phyloP scores from a whole-genome alignment of 106 monocot species.

The Dendrobium huoshanense region DNA sequence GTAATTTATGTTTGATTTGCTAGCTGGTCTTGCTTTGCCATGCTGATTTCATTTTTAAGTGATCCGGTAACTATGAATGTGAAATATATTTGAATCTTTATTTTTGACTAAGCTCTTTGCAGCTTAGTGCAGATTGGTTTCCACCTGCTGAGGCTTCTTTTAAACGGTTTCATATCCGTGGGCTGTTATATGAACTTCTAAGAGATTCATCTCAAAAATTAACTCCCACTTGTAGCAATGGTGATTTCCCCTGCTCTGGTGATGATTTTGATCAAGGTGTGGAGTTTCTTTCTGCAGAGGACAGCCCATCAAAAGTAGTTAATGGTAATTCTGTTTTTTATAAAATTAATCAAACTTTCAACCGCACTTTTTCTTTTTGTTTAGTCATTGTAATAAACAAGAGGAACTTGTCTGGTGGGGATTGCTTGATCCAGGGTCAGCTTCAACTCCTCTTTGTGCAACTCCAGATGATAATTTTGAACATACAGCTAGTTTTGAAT shows the following conservation, averaged over 20 bases:
- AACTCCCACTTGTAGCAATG: background rate
- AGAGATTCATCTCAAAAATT: slow-evolving; percentile 6
- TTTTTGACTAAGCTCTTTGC: slow-evolving; percentile 3
- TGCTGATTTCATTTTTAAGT: background rate
- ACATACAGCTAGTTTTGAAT: background rate
- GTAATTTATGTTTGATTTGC: background rate
- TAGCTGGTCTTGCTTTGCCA: background rate
- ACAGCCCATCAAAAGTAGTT: background rate
- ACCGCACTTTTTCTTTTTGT: background rate
- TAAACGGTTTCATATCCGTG: slow-evolving; percentile 11
- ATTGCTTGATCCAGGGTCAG: slow-evolving; percentile 1
- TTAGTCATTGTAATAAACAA: slow-evolving; percentile 4
- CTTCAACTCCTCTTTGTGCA: background rate
- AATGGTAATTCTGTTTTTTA: slow-evolving; percentile 4
- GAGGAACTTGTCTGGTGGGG: background rate
- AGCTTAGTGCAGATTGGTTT: slow-evolving; percentile 13
- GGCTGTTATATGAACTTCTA: slow-evolving; percentile 8
- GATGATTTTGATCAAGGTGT: slow-evolving; percentile 1
- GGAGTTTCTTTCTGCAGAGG: slow-evolving; percentile 6
- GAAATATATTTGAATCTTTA: background rate
- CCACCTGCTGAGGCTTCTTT: slow-evolving; percentile 15
- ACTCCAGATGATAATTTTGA: background rate
- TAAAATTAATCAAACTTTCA: background rate
- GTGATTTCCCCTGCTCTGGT: slow-evolving; percentile 2
- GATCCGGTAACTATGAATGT: background rate